These are phyloP conservation scores for Ganoderma boninense DNA, from an alignment of 1,284 basidiomycete genomes.

Conservation along the genomic window DNA sequence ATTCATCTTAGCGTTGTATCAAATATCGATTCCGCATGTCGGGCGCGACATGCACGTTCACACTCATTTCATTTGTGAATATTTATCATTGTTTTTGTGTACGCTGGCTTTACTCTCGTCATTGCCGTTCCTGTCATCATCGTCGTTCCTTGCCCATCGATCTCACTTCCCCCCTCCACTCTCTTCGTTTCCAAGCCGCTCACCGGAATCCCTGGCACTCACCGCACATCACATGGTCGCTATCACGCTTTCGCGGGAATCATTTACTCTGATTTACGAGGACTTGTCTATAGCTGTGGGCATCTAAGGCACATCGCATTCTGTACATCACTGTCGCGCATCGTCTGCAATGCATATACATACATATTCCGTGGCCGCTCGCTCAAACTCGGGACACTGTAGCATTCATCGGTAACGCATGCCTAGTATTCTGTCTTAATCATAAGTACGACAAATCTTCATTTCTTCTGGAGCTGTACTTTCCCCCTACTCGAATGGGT, in stretches of 20 bases:
- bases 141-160: conserved; percentile 21
- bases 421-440: conserved; percentile 5
- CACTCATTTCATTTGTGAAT: conserved; percentile 30
- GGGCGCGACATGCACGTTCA: conserved; percentile 12
- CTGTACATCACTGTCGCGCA: conserved; percentile 30
- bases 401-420: neutral
- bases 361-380: neutral
- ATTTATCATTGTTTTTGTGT: conserved; percentile 33
- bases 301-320: conserved; percentile 28
- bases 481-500: conserved; percentile 19
- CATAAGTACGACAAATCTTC: conserved; percentile 18
- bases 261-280: conserved; percentile 28
- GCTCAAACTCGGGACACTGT: neutral
- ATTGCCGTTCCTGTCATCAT: conserved; percentile 16
- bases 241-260: conserved; percentile 27
- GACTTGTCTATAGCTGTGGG: conserved; percentile 25
- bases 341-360: conserved; percentile 24
- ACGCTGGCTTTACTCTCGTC: conserved; percentile 12
- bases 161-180: conserved; percentile 9
- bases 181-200: neutral
- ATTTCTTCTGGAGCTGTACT: neutral
- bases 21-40: conserved; percentile 4
- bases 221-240: conserved; percentile 21
- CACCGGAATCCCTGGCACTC: neutral
- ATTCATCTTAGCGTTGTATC: neutral